Percentiles rank a stretch among this genome's conserved stretches.
These are phyloP conservation scores for Trametes cinnabarina DNA, from an alignment of 768 basidiomycete genomes.

Conservation along the genomic window DNA sequence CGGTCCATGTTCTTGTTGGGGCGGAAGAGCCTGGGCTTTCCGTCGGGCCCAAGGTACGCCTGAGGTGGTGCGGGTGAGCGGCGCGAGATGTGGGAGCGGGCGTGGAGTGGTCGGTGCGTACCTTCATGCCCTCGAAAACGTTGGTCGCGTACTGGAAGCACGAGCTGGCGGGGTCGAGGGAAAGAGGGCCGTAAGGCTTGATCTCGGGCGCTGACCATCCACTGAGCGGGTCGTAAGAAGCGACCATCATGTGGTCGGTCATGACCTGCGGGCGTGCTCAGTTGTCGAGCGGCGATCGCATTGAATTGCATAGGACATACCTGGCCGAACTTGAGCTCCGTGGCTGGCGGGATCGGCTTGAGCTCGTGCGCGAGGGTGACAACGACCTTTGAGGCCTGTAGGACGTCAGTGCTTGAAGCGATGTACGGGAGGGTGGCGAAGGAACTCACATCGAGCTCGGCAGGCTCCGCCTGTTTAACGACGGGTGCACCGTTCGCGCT, in stretches of 20 bases:
- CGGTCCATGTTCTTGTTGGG: slow-evolving; percentile 86
- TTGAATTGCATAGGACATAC: slow-evolving; percentile 33
- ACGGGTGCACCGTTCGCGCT: not conserved
- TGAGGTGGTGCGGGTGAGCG: slow-evolving; percentile 22
- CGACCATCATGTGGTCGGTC: slow-evolving; percentile 78
- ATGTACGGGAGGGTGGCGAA: not conserved
- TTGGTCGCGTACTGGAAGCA: slow-evolving; percentile 62
- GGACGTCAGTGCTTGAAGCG: not conserved
- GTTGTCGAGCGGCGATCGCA: too few species aligned
- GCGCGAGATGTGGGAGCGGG: not conserved
- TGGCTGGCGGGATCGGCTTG: slow-evolving; percentile 49
- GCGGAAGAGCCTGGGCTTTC: slow-evolving; percentile 74
- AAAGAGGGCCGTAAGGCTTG: slow-evolving; percentile 62
- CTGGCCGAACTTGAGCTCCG: slow-evolving; percentile 55
- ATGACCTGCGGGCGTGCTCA: slow-evolving; percentile 40
- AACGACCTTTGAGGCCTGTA: slow-evolving; percentile 55
- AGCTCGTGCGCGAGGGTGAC: slow-evolving; percentile 45
- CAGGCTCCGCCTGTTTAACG: not conserved
- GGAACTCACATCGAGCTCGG: slow-evolving; percentile 17
- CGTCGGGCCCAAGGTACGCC: slow-evolving; percentile 73
- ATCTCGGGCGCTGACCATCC: slow-evolving; percentile 77
- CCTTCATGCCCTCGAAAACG: slow-evolving; percentile 70
- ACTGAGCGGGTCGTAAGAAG: slow-evolving; percentile 55
- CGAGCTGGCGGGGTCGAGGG: slow-evolving; percentile 53
- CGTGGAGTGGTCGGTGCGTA: slow-evolving; percentile 30